Evolutionary conservation across 1,139 yeast genomes (phyloP).

Genomic region (Blastobotrys persicus): DNA sequence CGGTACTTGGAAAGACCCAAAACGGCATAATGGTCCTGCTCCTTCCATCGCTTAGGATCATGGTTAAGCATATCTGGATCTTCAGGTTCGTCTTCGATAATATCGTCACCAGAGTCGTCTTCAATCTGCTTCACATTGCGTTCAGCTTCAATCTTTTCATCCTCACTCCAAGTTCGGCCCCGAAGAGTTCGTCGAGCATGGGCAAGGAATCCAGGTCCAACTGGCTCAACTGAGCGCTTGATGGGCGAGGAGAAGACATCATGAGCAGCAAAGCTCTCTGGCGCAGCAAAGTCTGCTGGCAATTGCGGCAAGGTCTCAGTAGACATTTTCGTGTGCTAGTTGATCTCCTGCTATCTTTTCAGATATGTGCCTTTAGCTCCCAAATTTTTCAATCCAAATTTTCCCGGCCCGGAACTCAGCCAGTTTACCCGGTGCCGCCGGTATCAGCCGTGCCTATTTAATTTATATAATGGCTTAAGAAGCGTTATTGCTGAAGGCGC

Average conservation of each 20-base stretch:
- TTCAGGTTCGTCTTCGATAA: conserved; percentile 76
- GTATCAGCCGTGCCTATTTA: too few relatives aligned
- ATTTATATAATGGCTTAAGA: too few relatives aligned
- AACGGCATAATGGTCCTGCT: conserved; percentile 94
- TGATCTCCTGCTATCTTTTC: background rate
- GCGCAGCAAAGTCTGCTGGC: conserved; percentile 33
- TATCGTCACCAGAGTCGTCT: conserved; percentile 68
- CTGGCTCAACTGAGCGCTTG: conserved; percentile 92
- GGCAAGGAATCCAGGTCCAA: conserved; percentile 92
- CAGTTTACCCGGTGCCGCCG: background rate
- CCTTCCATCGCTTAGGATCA: conserved; percentile 98
- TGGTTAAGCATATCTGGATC: conserved; percentile 68
- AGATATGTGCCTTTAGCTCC: too few relatives aligned
- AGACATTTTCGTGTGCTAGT: conserved; percentile 18
- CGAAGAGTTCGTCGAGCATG: conserved; percentile 95
- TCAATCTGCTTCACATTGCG: conserved; percentile 76
- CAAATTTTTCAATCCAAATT: background rate
- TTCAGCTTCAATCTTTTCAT: conserved; percentile 90
- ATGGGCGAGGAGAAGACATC: conserved; percentile 56
- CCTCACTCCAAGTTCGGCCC: conserved; percentile 99
- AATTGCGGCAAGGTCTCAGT: conserved; percentile 25
- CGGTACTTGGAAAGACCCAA: conserved; percentile 90
- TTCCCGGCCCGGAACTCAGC: background rate
- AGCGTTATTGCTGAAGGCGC: too few relatives aligned
- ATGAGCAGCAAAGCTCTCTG: conserved; percentile 34